Evolutionary conservation across 352 stramenopile species (phyloP), one percentile per base, ranked within the genome.

Genomic region (Thraustochytrium striatum): DNA sequence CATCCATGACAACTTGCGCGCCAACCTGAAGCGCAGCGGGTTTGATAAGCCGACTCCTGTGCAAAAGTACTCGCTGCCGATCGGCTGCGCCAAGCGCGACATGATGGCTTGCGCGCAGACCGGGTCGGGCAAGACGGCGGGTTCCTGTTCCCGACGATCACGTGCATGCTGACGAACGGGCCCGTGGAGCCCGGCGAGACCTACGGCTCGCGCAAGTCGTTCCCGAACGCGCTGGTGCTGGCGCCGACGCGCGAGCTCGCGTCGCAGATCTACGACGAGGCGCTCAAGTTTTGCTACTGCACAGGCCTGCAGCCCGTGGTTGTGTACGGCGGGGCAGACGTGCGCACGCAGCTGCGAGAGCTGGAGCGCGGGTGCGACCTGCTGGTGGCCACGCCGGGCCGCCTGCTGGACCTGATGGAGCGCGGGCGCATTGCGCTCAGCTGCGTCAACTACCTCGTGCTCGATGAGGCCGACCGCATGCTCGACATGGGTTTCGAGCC

Each of bases 381-480:
- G 33, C 86, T 99, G 0, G 93, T 99, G 36, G 95, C 95, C 19
- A 99, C 96, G 25, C 97, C 97, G 5, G 96, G 96, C 50, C 89
- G 97, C 82, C 86, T 99, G 5, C 87, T 98, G 5, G 96, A 99
- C 83, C 84, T 99, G 57, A 91, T 99, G 57, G 93, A 98, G 83
- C 89, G 93, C 82, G 92, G 92, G 21, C 88, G 91, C 69, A 89
- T 98, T 33, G 93, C 87, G 65, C 86, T 98, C n/a, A 79, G 85
- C 2, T 88, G 83, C 78, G 97, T 98, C 61, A 89, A 89, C 19
- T 96, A 55, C 85, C 83, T 99, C 38, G 93, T 98, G 72, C 87
- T 99, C n/a, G 97, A 99, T 84, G 97, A 99, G 85, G 95, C 95
- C 65, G 97, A 99, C 87, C 90, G 95, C 82, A 99, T 99, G 96